Evolutionary conservation across 441 rosid species (phyloP).

Genomic region (Adansonia gregorii): DNA sequence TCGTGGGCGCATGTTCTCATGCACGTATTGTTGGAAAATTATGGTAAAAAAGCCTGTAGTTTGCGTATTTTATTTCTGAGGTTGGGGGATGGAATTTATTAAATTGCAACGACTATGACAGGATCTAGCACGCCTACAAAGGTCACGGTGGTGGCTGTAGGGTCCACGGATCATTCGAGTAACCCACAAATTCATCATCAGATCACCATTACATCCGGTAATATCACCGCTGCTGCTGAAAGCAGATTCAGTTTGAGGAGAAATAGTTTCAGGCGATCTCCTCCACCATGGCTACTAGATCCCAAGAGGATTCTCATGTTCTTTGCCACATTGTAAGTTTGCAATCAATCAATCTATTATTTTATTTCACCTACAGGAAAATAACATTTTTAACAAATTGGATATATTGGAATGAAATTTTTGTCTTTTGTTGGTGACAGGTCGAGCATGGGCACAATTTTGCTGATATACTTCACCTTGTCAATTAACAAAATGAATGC

Average conservation of each 20-base stretch:
- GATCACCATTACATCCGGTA: slow-evolving; percentile 61
- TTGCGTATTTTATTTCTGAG: background rate
- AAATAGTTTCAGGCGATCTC: slow-evolving; percentile 70
- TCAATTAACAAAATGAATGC: slow-evolving; percentile 48
- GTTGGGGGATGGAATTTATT: background rate
- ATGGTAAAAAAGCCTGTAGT: slow-evolving; percentile 10
- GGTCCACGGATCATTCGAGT: slow-evolving; percentile 40
- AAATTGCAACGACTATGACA: slow-evolving; percentile 28
- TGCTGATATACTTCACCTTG: slow-evolving; percentile 89
- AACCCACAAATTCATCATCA: slow-evolving; percentile 64
- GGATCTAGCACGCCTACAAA: slow-evolving; percentile 62
- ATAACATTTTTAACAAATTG: background rate
- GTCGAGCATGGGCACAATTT: slow-evolving; percentile 91
- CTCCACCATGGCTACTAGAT: slow-evolving; percentile 63
- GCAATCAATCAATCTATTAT: background rate
- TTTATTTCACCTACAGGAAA: background rate
- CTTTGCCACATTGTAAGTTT: slow-evolving; percentile 84
- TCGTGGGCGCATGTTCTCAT: slow-evolving; percentile 19
- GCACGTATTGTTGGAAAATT: slow-evolving; percentile 5
- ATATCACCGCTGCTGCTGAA: slow-evolving; percentile 43
- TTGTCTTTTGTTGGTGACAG: slow-evolving; percentile 37
- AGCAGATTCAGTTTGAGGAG: slow-evolving; percentile 51
- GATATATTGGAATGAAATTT: background rate
- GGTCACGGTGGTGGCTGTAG: slow-evolving; percentile 28
- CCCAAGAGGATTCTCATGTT: slow-evolving; percentile 84